These are phyloP conservation scores for Tuber aestivum DNA, from an alignment of 495 filamentous ascomycete species.

Conservation along the genomic window DNA sequence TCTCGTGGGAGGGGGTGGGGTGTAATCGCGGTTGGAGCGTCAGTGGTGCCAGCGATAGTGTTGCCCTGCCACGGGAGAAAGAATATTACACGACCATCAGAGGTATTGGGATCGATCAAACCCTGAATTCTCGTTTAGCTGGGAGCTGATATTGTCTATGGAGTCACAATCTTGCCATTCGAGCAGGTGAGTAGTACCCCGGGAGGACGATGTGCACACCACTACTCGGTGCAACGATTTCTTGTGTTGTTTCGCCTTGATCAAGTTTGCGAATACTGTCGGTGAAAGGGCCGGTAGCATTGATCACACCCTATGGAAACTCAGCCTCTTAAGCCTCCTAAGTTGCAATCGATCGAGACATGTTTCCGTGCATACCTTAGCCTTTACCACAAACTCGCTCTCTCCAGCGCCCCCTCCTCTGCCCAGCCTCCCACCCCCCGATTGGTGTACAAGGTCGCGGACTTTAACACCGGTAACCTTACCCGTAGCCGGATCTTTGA, in stretches of 20 bases:
- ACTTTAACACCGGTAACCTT: constrained; percentile 72
- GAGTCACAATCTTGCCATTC: constrained; percentile 55
- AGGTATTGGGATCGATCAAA: constrained; percentile 87
- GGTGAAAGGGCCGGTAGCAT: constrained; percentile 93
- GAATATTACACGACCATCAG: constrained; percentile 96
- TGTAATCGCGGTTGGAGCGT: constrained; percentile 73
- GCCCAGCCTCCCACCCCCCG: constrained; percentile 45
- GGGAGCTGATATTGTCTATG: neutral
- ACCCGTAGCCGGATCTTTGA: constrained; percentile 67
- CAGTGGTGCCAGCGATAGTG: constrained; percentile 95
- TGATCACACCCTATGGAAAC: constrained; percentile 68
- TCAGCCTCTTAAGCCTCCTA: constrained; percentile 7
- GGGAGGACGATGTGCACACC: constrained; percentile 94
- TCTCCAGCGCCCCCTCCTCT: constrained; percentile 31
- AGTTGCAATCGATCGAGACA: neutral
- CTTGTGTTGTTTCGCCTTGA: constrained; percentile 31
- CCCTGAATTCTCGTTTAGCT: constrained; percentile 46
- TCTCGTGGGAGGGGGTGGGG: constrained; percentile 84
- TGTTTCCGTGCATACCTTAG: constrained; percentile 47
- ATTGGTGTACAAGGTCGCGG: constrained; percentile 65
- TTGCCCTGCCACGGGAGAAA: constrained; percentile 99
- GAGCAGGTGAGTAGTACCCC: constrained; percentile 86
- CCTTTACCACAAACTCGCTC: constrained; percentile 66
- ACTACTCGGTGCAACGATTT: constrained; percentile 85
- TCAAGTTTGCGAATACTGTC: constrained; percentile 92